Base-by-base conservation (phyloP, 2,329 filamentous ascomycete species). In the Epichloe hybrida region DNA sequence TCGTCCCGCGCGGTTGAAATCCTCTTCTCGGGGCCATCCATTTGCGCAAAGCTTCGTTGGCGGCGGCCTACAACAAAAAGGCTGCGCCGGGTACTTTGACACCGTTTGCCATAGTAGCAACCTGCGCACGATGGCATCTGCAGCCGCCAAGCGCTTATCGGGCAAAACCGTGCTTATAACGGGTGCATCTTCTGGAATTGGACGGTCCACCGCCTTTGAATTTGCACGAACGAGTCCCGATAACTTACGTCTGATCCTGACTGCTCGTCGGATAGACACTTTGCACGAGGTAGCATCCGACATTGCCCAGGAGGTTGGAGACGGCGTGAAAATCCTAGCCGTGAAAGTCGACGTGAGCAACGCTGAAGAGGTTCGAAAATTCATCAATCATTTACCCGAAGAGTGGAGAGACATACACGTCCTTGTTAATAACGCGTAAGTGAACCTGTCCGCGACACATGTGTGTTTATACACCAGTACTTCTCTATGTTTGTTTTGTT, bases 151-250 rank as follows among this genome's bases (percentile, higher is more conserved):
- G 67, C 89, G 91, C 72, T 86, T 98, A 54, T 78, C 85, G 62
- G 89, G 89, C 77, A 97, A 97, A 73, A 97, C 89, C 5, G 75
- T 97, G 53, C 69, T 97, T 52, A 79, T 98, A 56, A 97, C 93
- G 5, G 93, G 93, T 51, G 93, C 93, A 35, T 93, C 86, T 4
- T 94, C 88, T 20, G 93, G 93, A 55, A 97, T 98, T 67, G 93
- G 93, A 23, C 80, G 77, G 51, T 80, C 78, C 59, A 84, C 79
- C 17, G 93, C 91, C n/a, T 73, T 93, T 57, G 93, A 97, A 68
- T 98, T 97, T 63, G 93, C 93, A 27, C 81, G 88, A 52, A 91
- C 90, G 2, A 79, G 85, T 21, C 88, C 88, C 7, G 76, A 82
- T 51, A 78, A 85, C 65, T 75, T 97, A 57, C 88, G 86, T 65